Percentiles rank a stretch among this genome's conserved stretches.
Evolutionary conservation across 768 basidiomycete species (phyloP).

Genomic region (Tubosaeta brunneosetosa): DNA sequence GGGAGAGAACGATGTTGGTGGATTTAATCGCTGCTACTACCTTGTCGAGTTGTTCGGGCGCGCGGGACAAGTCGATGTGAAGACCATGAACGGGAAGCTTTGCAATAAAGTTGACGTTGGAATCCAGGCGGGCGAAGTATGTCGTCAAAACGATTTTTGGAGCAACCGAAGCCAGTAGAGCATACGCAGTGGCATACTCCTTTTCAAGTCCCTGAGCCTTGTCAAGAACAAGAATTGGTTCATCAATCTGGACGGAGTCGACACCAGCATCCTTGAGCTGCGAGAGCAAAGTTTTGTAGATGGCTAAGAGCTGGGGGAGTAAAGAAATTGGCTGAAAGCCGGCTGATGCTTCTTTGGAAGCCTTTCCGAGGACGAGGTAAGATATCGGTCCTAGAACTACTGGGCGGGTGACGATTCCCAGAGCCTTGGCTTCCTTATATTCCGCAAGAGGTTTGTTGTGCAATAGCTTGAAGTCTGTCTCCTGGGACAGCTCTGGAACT

Average conservation of each 20-base stretch:
- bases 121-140: conserved; percentile 95
- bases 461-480: conserved; percentile 90
- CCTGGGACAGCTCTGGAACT: conserved; percentile 91
- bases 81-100: conserved; percentile 92
- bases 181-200: conserved; percentile 77
- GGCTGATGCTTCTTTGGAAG: conserved; percentile 73
- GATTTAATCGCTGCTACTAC: conserved; percentile 80
- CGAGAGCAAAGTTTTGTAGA: conserved; percentile 86
- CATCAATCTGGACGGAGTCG: conserved; percentile 94
- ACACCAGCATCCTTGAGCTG: conserved; percentile 93
- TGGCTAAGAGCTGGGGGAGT: conserved; percentile 81
- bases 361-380: conserved; percentile 92
- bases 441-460: conserved; percentile 94
- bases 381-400: conserved; percentile 95
- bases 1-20: conserved; percentile 77
- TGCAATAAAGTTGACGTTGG: conserved; percentile 81
- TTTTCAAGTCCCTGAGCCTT: conserved; percentile 68
- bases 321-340: conserved; percentile 90
- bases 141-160: conserved; percentile 94
- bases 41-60: conserved; percentile 80
- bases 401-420: conserved; percentile 87
- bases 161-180: conserved; percentile 72
- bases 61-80: conserved; percentile 96
- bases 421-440: conserved; percentile 89
- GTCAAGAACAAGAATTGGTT: conserved; percentile 95